Evolutionary conservation across 495 filamentous ascomycete genomes (phyloP).

Genomic region (Pseudomonodictys pantanalensis): DNA sequence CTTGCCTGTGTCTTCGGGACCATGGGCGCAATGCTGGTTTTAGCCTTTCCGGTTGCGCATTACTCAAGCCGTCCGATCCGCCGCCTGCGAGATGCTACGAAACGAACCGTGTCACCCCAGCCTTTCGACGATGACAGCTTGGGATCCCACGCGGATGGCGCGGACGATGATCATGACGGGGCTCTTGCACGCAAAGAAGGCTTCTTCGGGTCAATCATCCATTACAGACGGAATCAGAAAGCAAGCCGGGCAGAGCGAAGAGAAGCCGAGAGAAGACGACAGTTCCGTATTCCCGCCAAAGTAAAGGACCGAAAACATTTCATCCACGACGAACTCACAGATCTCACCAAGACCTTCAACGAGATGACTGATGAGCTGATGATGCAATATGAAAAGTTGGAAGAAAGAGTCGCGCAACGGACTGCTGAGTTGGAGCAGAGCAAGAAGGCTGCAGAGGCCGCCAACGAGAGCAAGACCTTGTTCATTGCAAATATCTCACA

Average conservation of each 20-base stretch:
- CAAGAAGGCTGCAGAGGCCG: conserved; percentile 86
- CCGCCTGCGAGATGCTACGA: conserved; percentile 71
- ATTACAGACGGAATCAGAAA: conserved; percentile 34
- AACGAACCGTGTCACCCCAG: conserved; percentile 67
- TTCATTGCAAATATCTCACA: conserved; percentile 97
- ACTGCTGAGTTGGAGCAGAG: conserved; percentile 82
- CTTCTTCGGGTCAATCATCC: conserved; percentile 38
- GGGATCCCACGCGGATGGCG: conserved; percentile 28
- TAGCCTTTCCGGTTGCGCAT: conserved; percentile 75
- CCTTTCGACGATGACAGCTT: conserved; percentile 50
- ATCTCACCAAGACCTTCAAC: conserved; percentile 84
- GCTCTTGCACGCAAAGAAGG: conserved; percentile 47
- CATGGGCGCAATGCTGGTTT: conserved; percentile 61
- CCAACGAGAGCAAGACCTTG: conserved; percentile 90
- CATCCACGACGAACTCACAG: conserved; percentile 82
- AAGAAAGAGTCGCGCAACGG: conserved; percentile 78
- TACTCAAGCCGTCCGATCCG: conserved; percentile 76
- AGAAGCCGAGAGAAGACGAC: conserved; percentile 48
- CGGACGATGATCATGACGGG: conserved; percentile 37
- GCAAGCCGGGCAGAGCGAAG: conserved; percentile 39
- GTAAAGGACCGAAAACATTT: conserved; percentile 72
- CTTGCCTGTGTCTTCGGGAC: conserved; percentile 83
- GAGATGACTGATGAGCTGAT: conserved; percentile 89
- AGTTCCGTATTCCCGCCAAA: conserved; percentile 78
- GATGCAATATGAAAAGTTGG: conserved; percentile 77